phyloP scores from a whole-genome alignment of 345 rosid species.

The Aquilaria malaccensis region DNA sequence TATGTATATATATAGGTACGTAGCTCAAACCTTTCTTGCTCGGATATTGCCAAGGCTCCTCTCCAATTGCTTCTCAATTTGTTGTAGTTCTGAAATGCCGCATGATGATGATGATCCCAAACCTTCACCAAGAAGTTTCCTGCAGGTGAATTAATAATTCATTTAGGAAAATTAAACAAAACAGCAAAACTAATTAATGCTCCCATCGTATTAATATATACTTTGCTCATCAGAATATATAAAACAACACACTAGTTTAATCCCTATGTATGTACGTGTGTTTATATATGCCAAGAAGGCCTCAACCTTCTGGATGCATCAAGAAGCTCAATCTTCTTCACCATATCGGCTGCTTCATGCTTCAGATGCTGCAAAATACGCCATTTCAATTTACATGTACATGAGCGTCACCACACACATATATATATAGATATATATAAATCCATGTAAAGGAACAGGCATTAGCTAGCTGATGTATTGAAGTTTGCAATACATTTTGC shows the following conservation, averaged over 20 bases:
- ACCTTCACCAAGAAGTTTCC: constrained; percentile 57
- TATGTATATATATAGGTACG: no score
- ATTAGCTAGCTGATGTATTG: background rate
- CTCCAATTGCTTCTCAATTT: constrained; percentile 55
- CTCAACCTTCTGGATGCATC: constrained; percentile 62
- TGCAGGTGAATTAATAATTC: constrained; percentile 4
- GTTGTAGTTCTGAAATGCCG: constrained; percentile 48
- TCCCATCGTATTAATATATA: background rate
- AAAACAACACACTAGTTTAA: no score
- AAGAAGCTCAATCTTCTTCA: constrained; percentile 74
- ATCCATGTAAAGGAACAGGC: background rate
- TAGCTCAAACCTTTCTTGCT: constrained; percentile 42
- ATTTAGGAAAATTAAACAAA: no score
- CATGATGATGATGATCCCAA: constrained; percentile 26
- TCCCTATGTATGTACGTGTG: no score
- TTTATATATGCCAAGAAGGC: no score
- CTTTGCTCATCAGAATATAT: background rate
- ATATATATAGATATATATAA: background rate
- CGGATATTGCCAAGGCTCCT: constrained; percentile 44
- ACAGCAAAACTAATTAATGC: no score
- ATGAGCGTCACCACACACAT: background rate
- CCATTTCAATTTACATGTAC: constrained; percentile 11
- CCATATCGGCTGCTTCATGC: constrained; percentile 61
- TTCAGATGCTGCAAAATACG: constrained; percentile 48
- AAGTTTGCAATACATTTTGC: background rate